These are phyloP conservation scores for Septoria petroselini DNA, from an alignment of 2,329 filamentous ascomycete species.

Conservation along the genomic window DNA sequence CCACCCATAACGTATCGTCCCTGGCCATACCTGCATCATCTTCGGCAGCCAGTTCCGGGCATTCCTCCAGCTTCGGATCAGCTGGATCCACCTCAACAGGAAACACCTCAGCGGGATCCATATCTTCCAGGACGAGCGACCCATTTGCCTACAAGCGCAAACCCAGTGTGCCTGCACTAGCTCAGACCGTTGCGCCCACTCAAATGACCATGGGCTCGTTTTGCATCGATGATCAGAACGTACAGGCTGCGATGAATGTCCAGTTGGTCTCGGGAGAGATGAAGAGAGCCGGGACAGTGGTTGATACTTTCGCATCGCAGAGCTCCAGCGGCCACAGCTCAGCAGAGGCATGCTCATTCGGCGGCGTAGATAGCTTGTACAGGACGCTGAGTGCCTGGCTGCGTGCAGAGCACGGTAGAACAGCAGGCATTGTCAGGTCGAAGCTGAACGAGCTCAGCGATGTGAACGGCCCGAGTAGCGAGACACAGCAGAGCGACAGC, in stretches of 20 bases:
- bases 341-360: neutral
- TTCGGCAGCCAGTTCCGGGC: neutral
- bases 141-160: neutral
- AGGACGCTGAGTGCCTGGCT: neutral
- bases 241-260: neutral
- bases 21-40: neutral
- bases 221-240: neutral
- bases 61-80: neutral
- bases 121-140: neutral
- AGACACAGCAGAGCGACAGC: neutral
- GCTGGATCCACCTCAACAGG: neutral
- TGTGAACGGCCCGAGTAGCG: neutral
- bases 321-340: neutral
- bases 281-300: neutral
- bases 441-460: constrained; percentile 3
- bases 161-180: neutral
- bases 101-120: neutral
- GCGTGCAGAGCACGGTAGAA: neutral
- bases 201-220: neutral
- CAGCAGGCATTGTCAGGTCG: neutral
- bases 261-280: constrained; percentile 2
- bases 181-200: neutral
- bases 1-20: no score
- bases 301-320: neutral
- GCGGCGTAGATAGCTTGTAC: neutral